Base-by-base conservation (phyloP, 768 basidiomycete species). In the Trametes sanguinea region DNA sequence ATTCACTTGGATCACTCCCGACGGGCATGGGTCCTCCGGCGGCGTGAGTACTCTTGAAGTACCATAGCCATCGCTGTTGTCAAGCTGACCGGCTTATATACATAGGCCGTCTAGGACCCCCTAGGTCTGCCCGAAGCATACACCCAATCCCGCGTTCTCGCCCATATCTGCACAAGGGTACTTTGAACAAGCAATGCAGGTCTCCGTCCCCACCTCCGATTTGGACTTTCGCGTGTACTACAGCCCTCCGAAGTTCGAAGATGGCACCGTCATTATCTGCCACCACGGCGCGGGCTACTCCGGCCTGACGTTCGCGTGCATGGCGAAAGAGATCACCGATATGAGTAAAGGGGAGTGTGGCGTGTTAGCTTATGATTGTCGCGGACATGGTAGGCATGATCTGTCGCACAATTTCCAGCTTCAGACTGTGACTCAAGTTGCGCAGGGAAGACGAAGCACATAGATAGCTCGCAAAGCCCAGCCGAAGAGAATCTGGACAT, bases 271-370 rank as follows among this genome's bases (percentile, higher is more conserved):
- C 3, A 83, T 98, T 72, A 82, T 98, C 5, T 95, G 92, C 75
- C 95, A 97, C 69, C 96, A 99, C 67, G 97, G 97, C 1, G 96
- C 94, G 0, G 97, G 97, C 13, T 94, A 94, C 71, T 88, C 89
- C 0, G 97, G 86, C 0, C 78, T 98, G 63, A 92, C 85, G 65
- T 99, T 96, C 73, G 95, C 97, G 2, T 88, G 86, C 68, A 81
- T 97, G 60, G 94, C 95, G n/a, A 89, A 88, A 74, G 89, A 92
- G 74, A 76, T 98, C 1, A 73, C 72, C 10, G 82, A 76, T 45
- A 65, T 81, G 72, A 83, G 85, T 45, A 80, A 79, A 32, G 88
- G 87, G 5, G 90, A 90, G 65, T 85, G 89, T 53, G 95, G 96
- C 0, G 82, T 98, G 14, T 68, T 99, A 52, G 80, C 90, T 2